Conservation (phyloP, 768 basidiomycete species). For the Epithele typhae region DNA sequence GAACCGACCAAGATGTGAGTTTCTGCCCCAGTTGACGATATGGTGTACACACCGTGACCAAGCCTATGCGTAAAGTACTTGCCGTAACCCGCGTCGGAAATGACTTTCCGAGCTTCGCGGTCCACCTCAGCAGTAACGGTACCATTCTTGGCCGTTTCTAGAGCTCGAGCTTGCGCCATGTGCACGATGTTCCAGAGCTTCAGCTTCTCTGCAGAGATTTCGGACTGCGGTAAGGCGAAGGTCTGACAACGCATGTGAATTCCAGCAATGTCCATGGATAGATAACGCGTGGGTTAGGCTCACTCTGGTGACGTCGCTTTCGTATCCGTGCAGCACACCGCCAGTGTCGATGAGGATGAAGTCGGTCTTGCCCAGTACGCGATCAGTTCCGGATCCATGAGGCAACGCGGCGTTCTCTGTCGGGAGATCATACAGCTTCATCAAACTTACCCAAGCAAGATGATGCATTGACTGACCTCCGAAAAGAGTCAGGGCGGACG, state of each 20-base stretch:
- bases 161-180: constrained; percentile 56
- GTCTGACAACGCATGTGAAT: constrained; percentile 38
- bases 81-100: constrained; percentile 42
- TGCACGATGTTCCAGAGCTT: constrained; percentile 63
- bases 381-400: constrained; percentile 76
- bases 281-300: constrained; percentile 13
- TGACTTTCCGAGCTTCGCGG: constrained; percentile 49
- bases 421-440: not conserved
- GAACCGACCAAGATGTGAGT: not conserved
- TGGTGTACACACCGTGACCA: constrained; percentile 71
- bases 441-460: too few species aligned
- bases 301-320: constrained; percentile 77
- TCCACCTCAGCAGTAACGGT: constrained; percentile 54
- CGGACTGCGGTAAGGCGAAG: constrained; percentile 55
- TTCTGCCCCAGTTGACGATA: not conserved
- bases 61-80: constrained; percentile 76
- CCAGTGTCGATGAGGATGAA: constrained; percentile 74
- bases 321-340: constrained; percentile 68
- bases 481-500: constrained; percentile 67
- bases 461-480: constrained; percentile 48
- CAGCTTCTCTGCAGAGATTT: constrained; percentile 36
- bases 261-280: not conserved
- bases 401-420: constrained; percentile 84
- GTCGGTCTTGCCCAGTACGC: constrained; percentile 49
- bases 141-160: constrained; percentile 43